These are phyloP conservation scores for Butyriboletus loyo DNA, from an alignment of 768 basidiomycete species.

Conservation along the genomic window DNA sequence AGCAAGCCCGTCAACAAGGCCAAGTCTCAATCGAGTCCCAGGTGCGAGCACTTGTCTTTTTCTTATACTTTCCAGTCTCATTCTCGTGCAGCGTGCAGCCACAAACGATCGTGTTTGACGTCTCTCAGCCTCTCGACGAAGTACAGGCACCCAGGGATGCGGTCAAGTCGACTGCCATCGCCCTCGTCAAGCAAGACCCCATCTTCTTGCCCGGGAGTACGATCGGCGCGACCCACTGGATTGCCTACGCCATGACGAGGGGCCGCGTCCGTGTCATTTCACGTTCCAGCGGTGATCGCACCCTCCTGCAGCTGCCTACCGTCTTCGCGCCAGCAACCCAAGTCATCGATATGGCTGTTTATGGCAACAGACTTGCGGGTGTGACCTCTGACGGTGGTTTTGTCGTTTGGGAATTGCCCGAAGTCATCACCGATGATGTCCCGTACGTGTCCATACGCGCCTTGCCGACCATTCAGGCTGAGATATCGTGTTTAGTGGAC, in stretches of 20 bases:
- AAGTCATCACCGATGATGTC: slow-evolving; percentile 80
- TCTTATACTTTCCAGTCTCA: background rate
- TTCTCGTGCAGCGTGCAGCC: slow-evolving; percentile 46
- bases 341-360: slow-evolving; percentile 85
- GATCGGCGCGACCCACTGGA: slow-evolving; percentile 89
- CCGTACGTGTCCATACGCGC: slow-evolving; percentile 51
- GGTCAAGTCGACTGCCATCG: slow-evolving; percentile 88
- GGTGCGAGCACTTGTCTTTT: slow-evolving; percentile 35
- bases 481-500: slow-evolving; percentile 45
- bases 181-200: slow-evolving; percentile 81
- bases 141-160: slow-evolving; percentile 72
- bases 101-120: slow-evolving; percentile 74
- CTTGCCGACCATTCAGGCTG: background rate
- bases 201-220: slow-evolving; percentile 83
- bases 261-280: slow-evolving; percentile 90
- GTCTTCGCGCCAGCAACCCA: slow-evolving; percentile 60
- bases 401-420: slow-evolving; percentile 85
- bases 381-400: slow-evolving; percentile 88
- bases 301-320: slow-evolving; percentile 70
- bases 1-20: slow-evolving; percentile 38
- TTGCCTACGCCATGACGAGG: slow-evolving; percentile 89
- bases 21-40: slow-evolving; percentile 56
- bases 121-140: slow-evolving; percentile 67
- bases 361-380: slow-evolving; percentile 76
- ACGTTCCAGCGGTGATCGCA: slow-evolving; percentile 83